Evolutionary conservation across 495 filamentous ascomycete species (phyloP).

Genomic region (Astrothelium subdiscretum): DNA sequence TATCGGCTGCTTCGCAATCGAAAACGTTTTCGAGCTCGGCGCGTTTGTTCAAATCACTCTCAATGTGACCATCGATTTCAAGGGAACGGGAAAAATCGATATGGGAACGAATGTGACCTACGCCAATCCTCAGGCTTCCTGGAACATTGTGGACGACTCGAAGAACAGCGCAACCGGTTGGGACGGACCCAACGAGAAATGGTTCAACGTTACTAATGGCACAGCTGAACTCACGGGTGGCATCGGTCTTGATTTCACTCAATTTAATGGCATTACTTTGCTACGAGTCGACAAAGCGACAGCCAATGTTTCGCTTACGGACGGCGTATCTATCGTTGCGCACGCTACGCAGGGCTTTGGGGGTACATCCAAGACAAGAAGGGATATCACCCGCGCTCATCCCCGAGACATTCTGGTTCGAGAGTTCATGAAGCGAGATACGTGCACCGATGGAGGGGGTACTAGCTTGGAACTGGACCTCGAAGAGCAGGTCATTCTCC

Average conservation of each 20-base stretch:
- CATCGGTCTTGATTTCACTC: background rate
- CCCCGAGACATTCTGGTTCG: background rate
- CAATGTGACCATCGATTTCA: background rate
- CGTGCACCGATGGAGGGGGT: background rate
- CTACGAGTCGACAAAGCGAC: background rate
- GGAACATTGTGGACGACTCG: background rate
- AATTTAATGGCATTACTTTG: background rate
- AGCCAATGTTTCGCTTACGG: background rate
- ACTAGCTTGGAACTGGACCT: background rate
- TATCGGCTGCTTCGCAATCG: background rate
- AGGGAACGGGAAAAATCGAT: background rate
- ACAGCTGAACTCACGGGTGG: background rate
- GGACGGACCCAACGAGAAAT: background rate
- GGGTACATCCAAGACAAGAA: background rate
- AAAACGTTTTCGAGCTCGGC: background rate
- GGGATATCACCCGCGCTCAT: background rate
- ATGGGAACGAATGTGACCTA: background rate
- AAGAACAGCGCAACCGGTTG: background rate
- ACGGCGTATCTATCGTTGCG: background rate
- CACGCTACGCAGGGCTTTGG: background rate
- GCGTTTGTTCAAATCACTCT: background rate
- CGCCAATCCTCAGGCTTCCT: background rate
- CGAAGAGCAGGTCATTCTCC: background rate
- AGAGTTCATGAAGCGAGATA: background rate
- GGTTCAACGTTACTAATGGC: background rate